These are phyloP conservation scores for Jamesozyma hellenica DNA, from an alignment of 805 yeast genomes.

Conservation along the genomic window DNA sequence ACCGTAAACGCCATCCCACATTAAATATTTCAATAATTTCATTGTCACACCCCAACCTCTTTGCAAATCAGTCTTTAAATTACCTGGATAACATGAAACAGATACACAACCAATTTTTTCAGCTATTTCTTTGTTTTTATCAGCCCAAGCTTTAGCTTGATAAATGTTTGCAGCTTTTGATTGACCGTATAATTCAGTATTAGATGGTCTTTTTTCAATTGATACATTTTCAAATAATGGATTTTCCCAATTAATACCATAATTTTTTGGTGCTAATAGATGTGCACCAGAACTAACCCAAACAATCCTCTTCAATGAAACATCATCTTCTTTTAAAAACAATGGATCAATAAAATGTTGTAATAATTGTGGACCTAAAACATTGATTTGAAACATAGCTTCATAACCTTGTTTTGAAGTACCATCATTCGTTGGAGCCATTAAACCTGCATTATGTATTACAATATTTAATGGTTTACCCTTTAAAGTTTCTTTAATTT, in stretches of 20 bases:
- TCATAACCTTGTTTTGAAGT: constrained; percentile 30
- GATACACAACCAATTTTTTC: constrained; percentile 26
- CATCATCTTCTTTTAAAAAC: constrained; percentile 28
- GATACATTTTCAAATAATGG: constrained; percentile 19
- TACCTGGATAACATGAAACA: constrained; percentile 32
- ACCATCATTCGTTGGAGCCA: constrained; percentile 22
- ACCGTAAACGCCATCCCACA: constrained; percentile 24
- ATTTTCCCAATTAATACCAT: constrained; percentile 29
- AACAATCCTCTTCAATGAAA: constrained; percentile 28
- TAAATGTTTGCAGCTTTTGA: constrained; percentile 31
- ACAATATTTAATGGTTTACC: constrained; percentile 23
- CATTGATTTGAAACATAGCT: constrained; percentile 31
- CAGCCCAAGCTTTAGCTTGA: constrained; percentile 31
- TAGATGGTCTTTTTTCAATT: constrained; percentile 12
- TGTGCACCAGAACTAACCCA: constrained; percentile 34
- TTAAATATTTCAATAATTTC: constrained; percentile 8
- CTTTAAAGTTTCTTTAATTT: constrained; percentile 10
- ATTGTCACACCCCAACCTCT: constrained; percentile 18
- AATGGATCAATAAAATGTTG: constrained; percentile 32
- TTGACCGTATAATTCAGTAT: constrained; percentile 28
- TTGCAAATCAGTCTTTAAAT: constrained; percentile 25
- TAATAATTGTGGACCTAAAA: constrained; percentile 31
- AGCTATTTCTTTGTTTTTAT: constrained; percentile 16
- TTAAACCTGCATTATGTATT: constrained; percentile 33
- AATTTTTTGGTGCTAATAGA: constrained; percentile 17